phyloP scores from a whole-genome alignment of 768 basidiomycete species.

The Russula vinacea region DNA sequence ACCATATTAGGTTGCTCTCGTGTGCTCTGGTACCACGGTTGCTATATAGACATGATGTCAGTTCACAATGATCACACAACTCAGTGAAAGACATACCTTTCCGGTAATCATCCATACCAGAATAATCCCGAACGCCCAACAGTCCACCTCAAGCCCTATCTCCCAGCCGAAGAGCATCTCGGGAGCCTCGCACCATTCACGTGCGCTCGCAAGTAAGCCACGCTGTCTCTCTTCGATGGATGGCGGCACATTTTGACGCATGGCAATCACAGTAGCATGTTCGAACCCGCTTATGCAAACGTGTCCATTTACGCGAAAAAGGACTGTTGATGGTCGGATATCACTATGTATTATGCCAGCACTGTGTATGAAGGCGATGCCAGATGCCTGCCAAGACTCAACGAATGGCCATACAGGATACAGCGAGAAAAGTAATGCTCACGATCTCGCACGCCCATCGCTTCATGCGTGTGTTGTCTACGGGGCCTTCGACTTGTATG shows the following conservation, averaged over 20 bases:
- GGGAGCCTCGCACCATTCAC: slow-evolving; percentile 28
- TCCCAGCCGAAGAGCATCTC: slow-evolving; percentile 29
- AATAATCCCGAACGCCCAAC: slow-evolving; percentile 27
- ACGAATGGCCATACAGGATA: neutral
- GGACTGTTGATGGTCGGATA: slow-evolving; percentile 24
- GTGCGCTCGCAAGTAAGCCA: slow-evolving; percentile 1
- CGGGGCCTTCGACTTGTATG: slow-evolving; percentile 23
- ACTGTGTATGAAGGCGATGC: slow-evolving; percentile 25
- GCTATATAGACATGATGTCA: neutral
- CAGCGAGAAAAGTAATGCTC: neutral
- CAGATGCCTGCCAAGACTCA: slow-evolving; percentile 21
- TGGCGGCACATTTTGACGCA: neutral
- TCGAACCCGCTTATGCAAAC: slow-evolving; percentile 27
- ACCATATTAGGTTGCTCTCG: slow-evolving; percentile 9
- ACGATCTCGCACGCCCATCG: slow-evolving; percentile 29
- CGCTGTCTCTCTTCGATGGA: slow-evolving; percentile 14
- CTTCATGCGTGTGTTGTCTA: slow-evolving; percentile 15
- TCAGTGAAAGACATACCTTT: slow-evolving; percentile 16
- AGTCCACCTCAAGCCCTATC: slow-evolving; percentile 28
- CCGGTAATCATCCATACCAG: slow-evolving; percentile 29
- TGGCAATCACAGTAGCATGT: slow-evolving; percentile 17
- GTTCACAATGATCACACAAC: neutral
- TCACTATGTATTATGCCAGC: slow-evolving; percentile 27
- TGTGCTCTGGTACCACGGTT: slow-evolving; percentile 11
- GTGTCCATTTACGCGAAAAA: slow-evolving; percentile 28